Evolutionary conservation across 805 yeast species (phyloP), one percentile per base, ranked within the genome.

Genomic region (Barnettozyma wickerhamii): DNA sequence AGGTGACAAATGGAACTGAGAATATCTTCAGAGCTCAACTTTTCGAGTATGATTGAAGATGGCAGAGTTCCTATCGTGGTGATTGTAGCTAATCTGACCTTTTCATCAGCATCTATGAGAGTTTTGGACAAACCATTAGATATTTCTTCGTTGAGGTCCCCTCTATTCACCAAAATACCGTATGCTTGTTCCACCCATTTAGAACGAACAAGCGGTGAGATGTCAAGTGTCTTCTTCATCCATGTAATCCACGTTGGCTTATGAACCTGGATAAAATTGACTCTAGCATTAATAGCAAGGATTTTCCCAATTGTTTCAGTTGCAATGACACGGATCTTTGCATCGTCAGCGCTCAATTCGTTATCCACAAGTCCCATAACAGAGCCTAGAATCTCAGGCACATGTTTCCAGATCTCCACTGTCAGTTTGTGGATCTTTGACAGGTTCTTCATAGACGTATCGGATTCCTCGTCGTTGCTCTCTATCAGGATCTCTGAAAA

Each of bases 351-450:
- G 43, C 77, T 78, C 31, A 89, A 63, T 49, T 89, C 95, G 52
- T 85, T 88, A 49, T 85, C 86, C 4, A 89, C 65, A 38, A 86
- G 72, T 0, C 95, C 93, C 70, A 85, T 76, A 0, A 84, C 83
- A 1, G 93, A 77, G 4, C 75, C 71, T 10, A 86, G 66, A 17
- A 85, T 63, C 35, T 84, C 93, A 0, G 96, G 96, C 0, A 79
- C 80, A 38, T 75, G 71, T 50, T 69, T 75, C 96, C 96, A 90
- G 3, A 89, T 64, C 45, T 81, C 81, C 2, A 80, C 63, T 0
- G 81, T 64, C 26, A 87, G 62, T 10, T 60, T 69, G 53, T 88
- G 95, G 4, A 85, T 66, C 52, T 80, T 81, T 10, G 66, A 67
- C 39, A 85, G 60, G 17, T 75, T 76, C 32, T 66, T 71, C 36